Conservation (phyloP, 305 asterid species). For the Caryopteris hybrid region DNA sequence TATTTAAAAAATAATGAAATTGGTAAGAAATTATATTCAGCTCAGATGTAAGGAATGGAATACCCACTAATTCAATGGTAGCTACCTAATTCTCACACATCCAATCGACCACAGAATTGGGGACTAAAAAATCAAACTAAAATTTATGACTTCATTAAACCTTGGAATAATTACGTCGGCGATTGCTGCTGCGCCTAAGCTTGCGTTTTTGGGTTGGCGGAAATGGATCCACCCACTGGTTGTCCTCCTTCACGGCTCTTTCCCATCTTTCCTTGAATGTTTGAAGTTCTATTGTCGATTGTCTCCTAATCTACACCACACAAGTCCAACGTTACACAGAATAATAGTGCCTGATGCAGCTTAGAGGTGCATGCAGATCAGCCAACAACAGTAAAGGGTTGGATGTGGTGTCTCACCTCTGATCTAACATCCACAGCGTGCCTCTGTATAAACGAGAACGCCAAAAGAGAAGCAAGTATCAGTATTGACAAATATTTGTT, state of each 20-base stretch:
- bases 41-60: too few relatives aligned
- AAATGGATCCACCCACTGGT: constrained; percentile 78
- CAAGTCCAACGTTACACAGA: neutral
- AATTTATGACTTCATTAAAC: too few relatives aligned
- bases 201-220: constrained; percentile 34
- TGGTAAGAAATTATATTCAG: too few relatives aligned
- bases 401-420: constrained; percentile 46
- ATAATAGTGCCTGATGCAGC: neutral
- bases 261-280: constrained; percentile 85
- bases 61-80: too few relatives aligned
- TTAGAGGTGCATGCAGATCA: neutral
- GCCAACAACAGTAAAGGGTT: neutral
- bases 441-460: constrained; percentile 30
- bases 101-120: too few relatives aligned
- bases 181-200: constrained; percentile 24
- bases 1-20: too few relatives aligned
- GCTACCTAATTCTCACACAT: too few relatives aligned
- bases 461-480: too few relatives aligned
- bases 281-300: constrained; percentile 65
- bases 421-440: constrained; percentile 54
- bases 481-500: neutral
- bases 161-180: too few relatives aligned
- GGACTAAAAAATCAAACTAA: too few relatives aligned
- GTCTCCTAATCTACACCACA: constrained; percentile 70
- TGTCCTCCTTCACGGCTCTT: constrained; percentile 59